A percentile compares a stretch with the other conserved stretches of the same genome.
These are phyloP conservation scores for Fibroporia radiculosa DNA, from an alignment of 768 basidiomycete species.

Conservation along the genomic window DNA sequence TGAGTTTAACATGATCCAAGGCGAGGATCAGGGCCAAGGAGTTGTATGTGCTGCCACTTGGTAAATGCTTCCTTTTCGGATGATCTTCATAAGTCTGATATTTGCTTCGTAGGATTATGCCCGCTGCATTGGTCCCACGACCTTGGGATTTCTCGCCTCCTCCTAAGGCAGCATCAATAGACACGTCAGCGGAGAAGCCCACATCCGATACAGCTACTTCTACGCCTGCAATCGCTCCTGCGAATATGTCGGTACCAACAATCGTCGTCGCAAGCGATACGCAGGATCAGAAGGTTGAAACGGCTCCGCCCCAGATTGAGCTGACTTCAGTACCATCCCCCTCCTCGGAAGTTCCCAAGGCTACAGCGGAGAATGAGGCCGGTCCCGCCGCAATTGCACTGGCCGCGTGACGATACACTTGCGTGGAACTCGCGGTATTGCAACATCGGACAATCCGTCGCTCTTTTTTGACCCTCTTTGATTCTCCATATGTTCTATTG, in stretches of 20 bases:
- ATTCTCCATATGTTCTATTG: too few relatives aligned
- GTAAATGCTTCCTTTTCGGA: slow-evolving; percentile 26
- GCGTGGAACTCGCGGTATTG: too few relatives aligned
- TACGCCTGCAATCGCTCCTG: slow-evolving; percentile 4
- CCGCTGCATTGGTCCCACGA: slow-evolving; percentile 69
- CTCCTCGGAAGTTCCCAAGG: too few relatives aligned
- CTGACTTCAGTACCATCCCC: too few relatives aligned
- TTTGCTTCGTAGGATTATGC: slow-evolving; percentile 54
- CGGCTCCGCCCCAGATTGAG: slow-evolving; percentile 3
- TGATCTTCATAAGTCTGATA: background rate
- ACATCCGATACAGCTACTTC: background rate
- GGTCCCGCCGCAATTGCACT: too few relatives aligned
- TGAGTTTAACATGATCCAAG: slow-evolving; percentile 60
- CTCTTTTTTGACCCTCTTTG: too few relatives aligned
- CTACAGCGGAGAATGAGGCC: too few relatives aligned
- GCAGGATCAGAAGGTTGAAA: slow-evolving; percentile 2
- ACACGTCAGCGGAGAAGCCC: background rate
- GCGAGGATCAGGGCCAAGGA: slow-evolving; percentile 60
- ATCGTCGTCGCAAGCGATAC: background rate
- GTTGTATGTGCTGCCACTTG: slow-evolving; percentile 91
- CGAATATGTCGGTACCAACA: slow-evolving; percentile 1
- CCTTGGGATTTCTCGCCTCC: slow-evolving; percentile 67
- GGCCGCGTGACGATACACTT: too few relatives aligned
- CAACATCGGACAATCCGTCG: too few relatives aligned
- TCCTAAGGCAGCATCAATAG: slow-evolving; percentile 15